Conservation (phyloP, 768 basidiomycete genomes). For the Asterophora parasitica region DNA sequence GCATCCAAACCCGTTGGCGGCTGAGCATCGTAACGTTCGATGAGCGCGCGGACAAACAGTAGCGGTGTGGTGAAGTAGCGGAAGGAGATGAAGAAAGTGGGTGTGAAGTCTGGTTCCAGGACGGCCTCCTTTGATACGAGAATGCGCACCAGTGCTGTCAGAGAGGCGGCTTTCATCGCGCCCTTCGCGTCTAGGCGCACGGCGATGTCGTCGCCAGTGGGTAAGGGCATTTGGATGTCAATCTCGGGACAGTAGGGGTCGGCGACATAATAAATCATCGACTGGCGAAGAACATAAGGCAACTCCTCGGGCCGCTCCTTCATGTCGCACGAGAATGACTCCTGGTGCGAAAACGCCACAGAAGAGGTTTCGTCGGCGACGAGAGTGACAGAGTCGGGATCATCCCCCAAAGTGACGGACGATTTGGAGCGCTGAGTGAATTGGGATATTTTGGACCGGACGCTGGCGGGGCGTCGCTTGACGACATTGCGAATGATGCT, state of each 20-base stretch:
- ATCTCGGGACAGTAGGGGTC: slow-evolving; percentile 23
- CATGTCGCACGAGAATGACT: slow-evolving; percentile 3
- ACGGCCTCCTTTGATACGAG: slow-evolving; percentile 38
- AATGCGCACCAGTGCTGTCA: slow-evolving; percentile 40
- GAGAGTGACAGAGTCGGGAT: neutral
- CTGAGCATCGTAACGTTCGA: slow-evolving; percentile 45
- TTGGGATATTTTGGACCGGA: slow-evolving; percentile 6
- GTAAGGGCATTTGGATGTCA: slow-evolving; percentile 24
- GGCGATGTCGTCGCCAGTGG: slow-evolving; percentile 18
- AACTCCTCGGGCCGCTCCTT: slow-evolving; percentile 7
- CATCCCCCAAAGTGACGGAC: slow-evolving; percentile 6
- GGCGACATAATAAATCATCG: slow-evolving; percentile 21
- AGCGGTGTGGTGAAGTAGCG: slow-evolving; percentile 57
- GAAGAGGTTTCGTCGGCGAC: slow-evolving; percentile 1
- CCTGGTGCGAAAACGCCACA: neutral
- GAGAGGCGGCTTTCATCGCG: slow-evolving; percentile 28
- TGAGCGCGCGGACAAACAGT: slow-evolving; percentile 34
- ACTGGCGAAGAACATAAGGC: slow-evolving; percentile 22
- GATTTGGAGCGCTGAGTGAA: slow-evolving; percentile 8
- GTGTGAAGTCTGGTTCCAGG: slow-evolving; percentile 37
- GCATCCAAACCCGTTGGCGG: slow-evolving; percentile 22
- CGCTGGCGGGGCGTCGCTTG: slow-evolving; percentile 8
- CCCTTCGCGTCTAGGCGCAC: slow-evolving; percentile 23
- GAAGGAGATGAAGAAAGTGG: slow-evolving; percentile 68
- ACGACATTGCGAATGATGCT: slow-evolving; percentile 16